Conservation (phyloP, 768 basidiomycete genomes). For the Boletus huronensis region DNA sequence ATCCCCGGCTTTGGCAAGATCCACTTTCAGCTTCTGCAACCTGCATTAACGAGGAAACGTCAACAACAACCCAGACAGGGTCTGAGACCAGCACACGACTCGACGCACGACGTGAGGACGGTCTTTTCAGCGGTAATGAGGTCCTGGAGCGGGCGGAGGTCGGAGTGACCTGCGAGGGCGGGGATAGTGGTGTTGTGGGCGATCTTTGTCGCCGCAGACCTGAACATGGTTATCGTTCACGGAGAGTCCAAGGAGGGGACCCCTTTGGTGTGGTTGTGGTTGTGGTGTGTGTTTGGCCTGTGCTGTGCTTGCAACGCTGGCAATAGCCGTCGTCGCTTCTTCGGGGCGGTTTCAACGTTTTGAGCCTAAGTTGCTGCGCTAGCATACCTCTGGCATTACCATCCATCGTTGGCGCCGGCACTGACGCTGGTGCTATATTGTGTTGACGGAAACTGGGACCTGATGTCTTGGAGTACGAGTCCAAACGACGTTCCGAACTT, state of each 20-base stretch:
- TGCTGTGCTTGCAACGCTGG: too few species aligned
- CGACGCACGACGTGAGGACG: slow-evolving; percentile 66
- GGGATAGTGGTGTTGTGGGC: slow-evolving; percentile 88
- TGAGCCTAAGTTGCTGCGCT: too few species aligned
- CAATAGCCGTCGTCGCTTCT: too few species aligned
- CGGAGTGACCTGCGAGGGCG: slow-evolving; percentile 65
- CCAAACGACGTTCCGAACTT: too few species aligned
- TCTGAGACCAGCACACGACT: not conserved
- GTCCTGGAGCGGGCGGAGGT: slow-evolving; percentile 79
- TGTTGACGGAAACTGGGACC: too few species aligned
- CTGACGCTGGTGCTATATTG: too few species aligned
- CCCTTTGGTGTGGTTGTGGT: not conserved
- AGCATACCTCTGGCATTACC: too few species aligned
- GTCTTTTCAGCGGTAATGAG: slow-evolving; percentile 87
- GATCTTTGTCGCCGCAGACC: slow-evolving; percentile 72
- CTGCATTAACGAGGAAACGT: slow-evolving; percentile 30
- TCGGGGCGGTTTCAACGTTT: too few species aligned
- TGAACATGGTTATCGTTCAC: slow-evolving; percentile 56
- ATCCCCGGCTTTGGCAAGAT: slow-evolving; percentile 68
- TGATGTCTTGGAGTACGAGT: too few species aligned
- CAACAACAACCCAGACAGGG: not conserved
- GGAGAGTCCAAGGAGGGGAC: not conserved
- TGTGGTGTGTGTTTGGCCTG: slow-evolving; percentile 2
- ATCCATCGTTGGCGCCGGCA: too few species aligned
- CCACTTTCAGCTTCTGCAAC: slow-evolving; percentile 61